A percentile compares a stretch with the other conserved stretches of the same genome.
Conservation (phyloP, 345 rosid species). For the Hevea brasiliensis region DNA sequence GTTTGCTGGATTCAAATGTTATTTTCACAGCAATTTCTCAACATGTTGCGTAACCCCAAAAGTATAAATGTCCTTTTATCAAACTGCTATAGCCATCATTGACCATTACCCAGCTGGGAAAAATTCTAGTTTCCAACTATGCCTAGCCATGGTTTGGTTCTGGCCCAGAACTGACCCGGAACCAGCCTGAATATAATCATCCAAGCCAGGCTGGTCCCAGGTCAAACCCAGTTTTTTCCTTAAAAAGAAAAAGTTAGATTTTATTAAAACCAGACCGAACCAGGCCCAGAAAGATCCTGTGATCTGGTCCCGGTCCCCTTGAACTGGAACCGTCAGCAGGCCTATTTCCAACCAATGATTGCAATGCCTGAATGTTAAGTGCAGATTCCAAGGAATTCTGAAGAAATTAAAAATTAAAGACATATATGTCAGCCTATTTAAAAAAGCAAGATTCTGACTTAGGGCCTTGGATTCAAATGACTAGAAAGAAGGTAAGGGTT, state of each 20-base stretch:
- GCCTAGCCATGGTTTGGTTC: no score
- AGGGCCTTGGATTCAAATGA: background rate
- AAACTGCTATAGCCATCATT: background rate
- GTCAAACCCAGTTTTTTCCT: no score
- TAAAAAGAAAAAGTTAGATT: no score
- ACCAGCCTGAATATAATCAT: no score
- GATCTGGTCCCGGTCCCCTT: no score
- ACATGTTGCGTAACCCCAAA: background rate
- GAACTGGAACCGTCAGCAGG: no score
- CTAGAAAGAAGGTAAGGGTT: background rate
- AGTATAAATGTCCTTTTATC: background rate
- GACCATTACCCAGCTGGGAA: background rate
- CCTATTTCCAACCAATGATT: background rate
- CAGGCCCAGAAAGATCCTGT: no score
- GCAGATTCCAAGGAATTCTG: background rate
- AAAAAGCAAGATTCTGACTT: background rate
- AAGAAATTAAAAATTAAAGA: background rate
- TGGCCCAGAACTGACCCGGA: no score
- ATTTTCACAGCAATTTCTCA: background rate
- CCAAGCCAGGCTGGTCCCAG: no score
- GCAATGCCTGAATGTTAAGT: background rate
- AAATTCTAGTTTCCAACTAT: background rate
- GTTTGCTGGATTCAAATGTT: background rate
- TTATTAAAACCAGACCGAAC: no score
- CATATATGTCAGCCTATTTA: no score